Evolutionary conservation across 2,329 filamentous ascomycete species (phyloP).

Genomic region (Alternaria metachromatica): DNA sequence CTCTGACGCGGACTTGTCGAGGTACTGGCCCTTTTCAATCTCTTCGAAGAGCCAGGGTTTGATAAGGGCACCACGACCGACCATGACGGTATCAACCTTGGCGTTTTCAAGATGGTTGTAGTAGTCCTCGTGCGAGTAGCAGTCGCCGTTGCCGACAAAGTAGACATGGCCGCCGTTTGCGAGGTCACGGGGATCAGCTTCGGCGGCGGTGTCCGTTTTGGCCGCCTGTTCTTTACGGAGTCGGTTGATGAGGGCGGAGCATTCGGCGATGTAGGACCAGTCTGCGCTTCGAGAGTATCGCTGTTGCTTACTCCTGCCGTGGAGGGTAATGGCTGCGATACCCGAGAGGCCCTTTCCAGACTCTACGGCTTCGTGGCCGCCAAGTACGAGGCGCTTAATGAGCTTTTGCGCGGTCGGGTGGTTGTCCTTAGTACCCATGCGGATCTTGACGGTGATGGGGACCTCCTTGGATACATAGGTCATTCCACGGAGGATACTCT

Average conservation of each 20-base stretch:
- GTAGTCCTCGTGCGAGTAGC: slow-evolving; percentile 92
- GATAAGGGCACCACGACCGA: slow-evolving; percentile 92
- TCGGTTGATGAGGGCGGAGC: slow-evolving; percentile 80
- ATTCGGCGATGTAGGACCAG: slow-evolving; percentile 93
- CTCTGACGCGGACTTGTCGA: slow-evolving; percentile 92
- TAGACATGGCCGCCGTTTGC: slow-evolving; percentile 75
- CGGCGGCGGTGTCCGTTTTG: slow-evolving; percentile 76
- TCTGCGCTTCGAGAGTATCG: slow-evolving; percentile 92
- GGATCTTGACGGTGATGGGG: slow-evolving; percentile 93
- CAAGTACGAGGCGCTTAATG: slow-evolving; percentile 82
- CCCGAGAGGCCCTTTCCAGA: slow-evolving; percentile 68
- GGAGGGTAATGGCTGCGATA: slow-evolving; percentile 92
- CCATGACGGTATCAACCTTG: slow-evolving; percentile 92
- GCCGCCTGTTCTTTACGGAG: slow-evolving; percentile 73
- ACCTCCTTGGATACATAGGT: slow-evolving; percentile 89
- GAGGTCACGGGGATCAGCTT: slow-evolving; percentile 77
- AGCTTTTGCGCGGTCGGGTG: slow-evolving; percentile 81
- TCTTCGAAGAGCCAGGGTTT: slow-evolving; percentile 99
- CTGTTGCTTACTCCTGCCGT: slow-evolving; percentile 92
- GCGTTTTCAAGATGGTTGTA: slow-evolving; percentile 76
- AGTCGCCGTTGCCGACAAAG: slow-evolving; percentile 96
- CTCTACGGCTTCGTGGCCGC: slow-evolving; percentile 73
- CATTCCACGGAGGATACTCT: slow-evolving; percentile 96
- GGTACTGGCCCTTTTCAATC: slow-evolving; percentile 87
- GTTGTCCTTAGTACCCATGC: slow-evolving; percentile 84